These are phyloP conservation scores for Pelargonium australe DNA, from an alignment of 441 rosid genomes.

Conservation along the genomic window DNA sequence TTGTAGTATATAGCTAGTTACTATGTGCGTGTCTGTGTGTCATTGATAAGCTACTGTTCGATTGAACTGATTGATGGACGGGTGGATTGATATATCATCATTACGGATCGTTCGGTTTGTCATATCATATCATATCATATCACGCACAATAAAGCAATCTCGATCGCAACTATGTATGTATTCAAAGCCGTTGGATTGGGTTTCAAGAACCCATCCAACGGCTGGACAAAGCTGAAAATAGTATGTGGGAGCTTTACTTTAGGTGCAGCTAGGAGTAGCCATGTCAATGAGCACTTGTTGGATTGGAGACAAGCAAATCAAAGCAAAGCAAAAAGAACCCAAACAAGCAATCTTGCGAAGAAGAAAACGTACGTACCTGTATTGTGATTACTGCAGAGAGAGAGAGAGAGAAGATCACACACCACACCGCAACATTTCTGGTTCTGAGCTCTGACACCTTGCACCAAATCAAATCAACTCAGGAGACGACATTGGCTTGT, in stretches of 20 bases:
- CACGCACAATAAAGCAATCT: not conserved
- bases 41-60: not conserved
- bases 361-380: not conserved
- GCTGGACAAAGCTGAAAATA: not conserved
- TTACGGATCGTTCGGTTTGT: slow-evolving; percentile 3
- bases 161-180: not conserved
- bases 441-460: too few species aligned
- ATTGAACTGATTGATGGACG: not conserved
- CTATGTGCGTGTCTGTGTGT: not conserved
- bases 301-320: too few species aligned
- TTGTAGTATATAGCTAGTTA: not conserved
- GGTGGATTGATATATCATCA: not conserved
- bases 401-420: too few species aligned
- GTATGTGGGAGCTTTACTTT: too few species aligned
- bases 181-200: not conserved
- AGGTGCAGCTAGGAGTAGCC: too few species aligned
- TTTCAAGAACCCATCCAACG: not conserved
- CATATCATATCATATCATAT: not conserved
- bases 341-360: not conserved
- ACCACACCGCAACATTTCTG: too few species aligned
- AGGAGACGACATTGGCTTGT: too few species aligned
- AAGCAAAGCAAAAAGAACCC: not conserved
- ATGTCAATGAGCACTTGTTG: too few species aligned
- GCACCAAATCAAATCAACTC: too few species aligned
- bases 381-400: not conserved